Base-by-base conservation (phyloP, 1,139 yeast genomes). In the Chernovozyma aurita region DNA sequence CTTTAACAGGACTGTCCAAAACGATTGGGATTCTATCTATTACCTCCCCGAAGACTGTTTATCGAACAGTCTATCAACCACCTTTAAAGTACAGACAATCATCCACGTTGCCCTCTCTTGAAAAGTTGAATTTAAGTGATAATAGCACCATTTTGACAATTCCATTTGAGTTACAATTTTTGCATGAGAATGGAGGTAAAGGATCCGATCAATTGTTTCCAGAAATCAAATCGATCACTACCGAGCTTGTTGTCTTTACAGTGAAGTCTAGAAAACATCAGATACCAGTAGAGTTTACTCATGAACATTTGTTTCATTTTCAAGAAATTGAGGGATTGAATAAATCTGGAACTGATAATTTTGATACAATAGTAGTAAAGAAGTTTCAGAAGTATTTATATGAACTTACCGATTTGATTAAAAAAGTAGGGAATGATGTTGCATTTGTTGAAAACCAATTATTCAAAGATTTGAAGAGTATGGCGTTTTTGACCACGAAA, bases 211-310 rank as follows among this genome's bases (percentile, higher is more conserved):
- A 38, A 3, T 61, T 60, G 9, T 33, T 36, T 21, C 64, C 64
- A 0, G 68, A 64, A 30, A 49, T 69, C 34, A 68, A 65, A 44
- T 45, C 54, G 0, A 32, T 67, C 3, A 49, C 50, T 14, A 53
- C 63, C 2, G 74, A 69, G 38, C 47, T 70, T 34, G 62, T 63
- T 15, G 65, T 53, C 2, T 54, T 61, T n/a, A 64, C 73, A 1
- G 50, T 66, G 7, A 48, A 63, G 32, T 62, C 73, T 1, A 53
- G 51, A 15, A 65, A 59, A 35, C 54, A 66, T 35, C 53, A 51
- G 4, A 61, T 70, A 5, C 75, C 76, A 0, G 52, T 69, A 4
- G 74, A 69, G 35, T 52, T 70, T 40, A 63, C 61, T 37, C 70
- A 65, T 38, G 73, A 65, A 20, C 57, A 67, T 59, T 63, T 66